A percentile compares a stretch with the other conserved stretches of the same genome.
These are phyloP conservation scores for Mortierella sp. DNA, from an alignment of 371 early-diverging fungal species.

Conservation along the genomic window DNA sequence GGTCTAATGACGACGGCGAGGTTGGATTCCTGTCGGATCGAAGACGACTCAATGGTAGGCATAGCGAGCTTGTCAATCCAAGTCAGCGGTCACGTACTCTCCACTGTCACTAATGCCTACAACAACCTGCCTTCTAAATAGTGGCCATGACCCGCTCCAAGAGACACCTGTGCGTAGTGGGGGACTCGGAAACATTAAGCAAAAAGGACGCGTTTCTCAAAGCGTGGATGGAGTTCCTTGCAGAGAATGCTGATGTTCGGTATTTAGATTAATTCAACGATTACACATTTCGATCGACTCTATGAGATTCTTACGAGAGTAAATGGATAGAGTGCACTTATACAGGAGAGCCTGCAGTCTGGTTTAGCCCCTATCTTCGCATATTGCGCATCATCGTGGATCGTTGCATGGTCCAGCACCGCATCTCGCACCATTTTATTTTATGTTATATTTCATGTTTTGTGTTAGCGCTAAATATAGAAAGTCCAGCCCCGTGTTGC, in stretches of 20 bases:
- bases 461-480: too few species aligned
- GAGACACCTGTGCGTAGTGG: slow-evolving; percentile 89
- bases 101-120: neutral
- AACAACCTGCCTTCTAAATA: neutral
- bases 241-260: slow-evolving; percentile 66
- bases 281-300: neutral
- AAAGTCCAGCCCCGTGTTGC: neutral
- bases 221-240: slow-evolving; percentile 67
- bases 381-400: too few species aligned
- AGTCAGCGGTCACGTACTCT: neutral
- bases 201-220: slow-evolving; percentile 66
- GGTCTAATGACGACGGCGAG: slow-evolving; percentile 83
- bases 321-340: too few species aligned
- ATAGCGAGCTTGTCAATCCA: slow-evolving; percentile 11
- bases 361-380: too few species aligned
- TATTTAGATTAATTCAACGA: slow-evolving; percentile 57
- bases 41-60: slow-evolving; percentile 81
- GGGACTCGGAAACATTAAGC: slow-evolving; percentile 77
- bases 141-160: slow-evolving; percentile 95
- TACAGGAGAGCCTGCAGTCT: too few species aligned
- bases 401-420: too few species aligned
- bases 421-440: too few species aligned
- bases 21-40: slow-evolving; percentile 93
- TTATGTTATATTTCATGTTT: too few species aligned
- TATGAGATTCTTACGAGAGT: too few species aligned